Percentiles rank a stretch among this genome's conserved stretches.
phyloP scores from a whole-genome alignment of 768 basidiomycete species.

The Hortiboletus campestris region DNA sequence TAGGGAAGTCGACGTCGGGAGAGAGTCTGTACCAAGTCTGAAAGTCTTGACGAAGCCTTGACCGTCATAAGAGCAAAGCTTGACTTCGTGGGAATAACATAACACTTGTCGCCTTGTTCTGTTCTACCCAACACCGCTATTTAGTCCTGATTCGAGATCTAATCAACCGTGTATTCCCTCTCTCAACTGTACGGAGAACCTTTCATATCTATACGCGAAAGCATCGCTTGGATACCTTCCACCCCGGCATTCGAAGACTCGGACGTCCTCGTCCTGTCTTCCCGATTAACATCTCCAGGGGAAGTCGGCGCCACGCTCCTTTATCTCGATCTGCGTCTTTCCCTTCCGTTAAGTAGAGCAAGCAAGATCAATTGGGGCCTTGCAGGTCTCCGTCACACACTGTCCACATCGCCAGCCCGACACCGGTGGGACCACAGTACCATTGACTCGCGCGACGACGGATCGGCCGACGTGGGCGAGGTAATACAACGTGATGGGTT shows the following conservation, averaged over 20 bases:
- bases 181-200: constrained; percentile 15
- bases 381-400: constrained; percentile 20
- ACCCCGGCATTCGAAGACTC: constrained; percentile 23
- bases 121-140: no score
- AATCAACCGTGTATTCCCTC: not conserved
- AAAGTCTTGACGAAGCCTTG: constrained; percentile 3
- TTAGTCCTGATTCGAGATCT: no score
- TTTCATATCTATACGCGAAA: constrained; percentile 20
- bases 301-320: constrained; percentile 16
- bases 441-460: constrained; percentile 22
- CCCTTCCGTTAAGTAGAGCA: constrained; percentile 15
- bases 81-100: not conserved
- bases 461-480: constrained; percentile 18
- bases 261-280: constrained; percentile 28
- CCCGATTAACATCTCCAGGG: constrained; percentile 20
- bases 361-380: constrained; percentile 26
- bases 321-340: constrained; percentile 28
- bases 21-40: not conserved
- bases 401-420: constrained; percentile 19
- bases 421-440: constrained; percentile 17
- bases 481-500: constrained; percentile 17
- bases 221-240: constrained; percentile 22
- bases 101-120: no score
- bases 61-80: constrained; percentile 1
- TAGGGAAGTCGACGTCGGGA: constrained; percentile 4